phyloP scores from a whole-genome alignment of 371 early-diverging fungal genomes.

The Mucor ambiguus region DNA sequence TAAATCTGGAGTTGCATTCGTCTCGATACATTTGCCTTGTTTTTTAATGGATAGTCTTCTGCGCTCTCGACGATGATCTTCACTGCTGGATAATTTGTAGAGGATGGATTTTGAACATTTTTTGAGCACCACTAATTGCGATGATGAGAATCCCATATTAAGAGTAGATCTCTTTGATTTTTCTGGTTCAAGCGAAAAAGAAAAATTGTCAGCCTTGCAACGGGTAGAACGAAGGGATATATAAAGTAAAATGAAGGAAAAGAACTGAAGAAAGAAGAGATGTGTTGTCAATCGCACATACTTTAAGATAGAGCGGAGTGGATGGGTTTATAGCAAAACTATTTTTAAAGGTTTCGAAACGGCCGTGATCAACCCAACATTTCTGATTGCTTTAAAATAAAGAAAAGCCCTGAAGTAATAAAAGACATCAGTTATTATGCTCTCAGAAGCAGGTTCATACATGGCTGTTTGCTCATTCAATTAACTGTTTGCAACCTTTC shows the following conservation, averaged over 20 bases:
- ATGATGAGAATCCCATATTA: not conserved
- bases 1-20: not conserved
- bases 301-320: not conserved
- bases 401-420: no score
- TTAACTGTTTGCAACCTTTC: not conserved
- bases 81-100: not conserved
- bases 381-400: not conserved
- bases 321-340: not conserved
- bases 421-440: not conserved
- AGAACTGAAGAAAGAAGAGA: not conserved
- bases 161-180: not conserved
- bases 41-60: not conserved
- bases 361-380: not conserved
- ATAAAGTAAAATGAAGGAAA: not conserved
- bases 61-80: not conserved
- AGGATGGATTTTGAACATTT: conserved; percentile 1
- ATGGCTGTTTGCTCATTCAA: not conserved
- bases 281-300: not conserved
- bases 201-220: not conserved
- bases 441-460: not conserved
- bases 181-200: not conserved
- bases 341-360: not conserved
- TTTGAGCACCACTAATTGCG: not conserved
- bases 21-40: not conserved
- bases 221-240: not conserved